phyloP scores from a whole-genome alignment of 2,329 filamentous ascomycete genomes.

The Apiospora pterosperma region DNA sequence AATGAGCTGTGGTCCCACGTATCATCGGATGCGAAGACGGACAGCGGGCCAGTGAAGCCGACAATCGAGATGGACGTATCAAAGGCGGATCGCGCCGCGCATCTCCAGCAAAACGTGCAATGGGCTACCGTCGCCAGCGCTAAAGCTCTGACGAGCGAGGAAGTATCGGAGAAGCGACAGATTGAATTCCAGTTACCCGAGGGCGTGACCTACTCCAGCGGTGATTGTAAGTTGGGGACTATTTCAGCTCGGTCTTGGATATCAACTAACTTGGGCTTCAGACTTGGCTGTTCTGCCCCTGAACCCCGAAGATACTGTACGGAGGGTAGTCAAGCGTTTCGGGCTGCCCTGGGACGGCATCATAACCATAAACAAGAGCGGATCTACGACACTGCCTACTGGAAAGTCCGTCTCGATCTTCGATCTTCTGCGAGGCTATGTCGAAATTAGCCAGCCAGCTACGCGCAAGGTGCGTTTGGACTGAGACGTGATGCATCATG shows the following conservation, averaged over 20 bases:
- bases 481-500: conserved; percentile 5
- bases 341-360: conserved; percentile 56
- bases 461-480: conserved; percentile 12
- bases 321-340: conserved; percentile 52
- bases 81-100: conserved; percentile 32
- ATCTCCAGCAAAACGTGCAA: conserved; percentile 42
- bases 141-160: conserved; percentile 38
- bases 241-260: not conserved
- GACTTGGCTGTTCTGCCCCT: conserved; percentile 56
- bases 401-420: conserved; percentile 15
- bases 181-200: conserved; percentile 51
- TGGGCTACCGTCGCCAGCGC: conserved; percentile 43
- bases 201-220: conserved; percentile 51
- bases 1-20: not conserved
- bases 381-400: conserved; percentile 38
- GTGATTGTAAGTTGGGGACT: conserved; percentile 41
- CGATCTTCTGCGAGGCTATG: conserved; percentile 19
- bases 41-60: conserved; percentile 8
- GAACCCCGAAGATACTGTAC: conserved; percentile 51
- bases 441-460: conserved; percentile 17
- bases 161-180: conserved; percentile 41
- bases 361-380: conserved; percentile 41
- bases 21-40: not conserved
- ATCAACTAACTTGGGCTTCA: not conserved
- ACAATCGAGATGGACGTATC: not conserved